Conservation (phyloP, 2,329 filamentous ascomycete genomes). For the Aspergillus ruber region DNA sequence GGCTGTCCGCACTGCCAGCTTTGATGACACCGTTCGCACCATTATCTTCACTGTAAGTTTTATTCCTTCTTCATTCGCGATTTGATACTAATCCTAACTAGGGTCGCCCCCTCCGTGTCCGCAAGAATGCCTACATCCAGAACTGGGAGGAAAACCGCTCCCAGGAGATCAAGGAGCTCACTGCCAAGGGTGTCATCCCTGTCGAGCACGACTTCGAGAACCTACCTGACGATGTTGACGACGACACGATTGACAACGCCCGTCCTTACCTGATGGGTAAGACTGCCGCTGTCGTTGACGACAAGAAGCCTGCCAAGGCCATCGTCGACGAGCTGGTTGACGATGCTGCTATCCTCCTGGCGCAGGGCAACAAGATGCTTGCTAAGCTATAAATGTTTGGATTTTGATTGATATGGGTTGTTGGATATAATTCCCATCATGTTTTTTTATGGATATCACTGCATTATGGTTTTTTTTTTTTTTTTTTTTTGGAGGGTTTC, state of each 20-base stretch:
- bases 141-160: slow-evolving; percentile 94
- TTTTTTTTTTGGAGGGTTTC: background rate
- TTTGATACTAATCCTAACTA: slow-evolving; percentile 18
- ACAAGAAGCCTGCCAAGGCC: slow-evolving; percentile 82
- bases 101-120: slow-evolving; percentile 86
- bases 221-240: slow-evolving; percentile 63
- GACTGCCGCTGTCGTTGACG: slow-evolving; percentile 86
- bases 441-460: background rate
- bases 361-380: slow-evolving; percentile 60
- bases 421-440: background rate
- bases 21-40: slow-evolving; percentile 93
- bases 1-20: slow-evolving; percentile 81
- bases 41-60: slow-evolving; percentile 79
- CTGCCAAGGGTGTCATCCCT: slow-evolving; percentile 80
- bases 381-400: slow-evolving; percentile 59
- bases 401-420: background rate
- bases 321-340: slow-evolving; percentile 91
- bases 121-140: slow-evolving; percentile 86
- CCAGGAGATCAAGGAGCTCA: slow-evolving; percentile 87
- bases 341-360: slow-evolving; percentile 67
- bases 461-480: background rate
- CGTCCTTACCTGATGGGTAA: slow-evolving; percentile 94
- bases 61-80: background rate
- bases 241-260: slow-evolving; percentile 86
- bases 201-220: slow-evolving; percentile 93